Conservation (phyloP, 2,329 filamentous ascomycete species). For the Chrysoporthe puriensis region DNA sequence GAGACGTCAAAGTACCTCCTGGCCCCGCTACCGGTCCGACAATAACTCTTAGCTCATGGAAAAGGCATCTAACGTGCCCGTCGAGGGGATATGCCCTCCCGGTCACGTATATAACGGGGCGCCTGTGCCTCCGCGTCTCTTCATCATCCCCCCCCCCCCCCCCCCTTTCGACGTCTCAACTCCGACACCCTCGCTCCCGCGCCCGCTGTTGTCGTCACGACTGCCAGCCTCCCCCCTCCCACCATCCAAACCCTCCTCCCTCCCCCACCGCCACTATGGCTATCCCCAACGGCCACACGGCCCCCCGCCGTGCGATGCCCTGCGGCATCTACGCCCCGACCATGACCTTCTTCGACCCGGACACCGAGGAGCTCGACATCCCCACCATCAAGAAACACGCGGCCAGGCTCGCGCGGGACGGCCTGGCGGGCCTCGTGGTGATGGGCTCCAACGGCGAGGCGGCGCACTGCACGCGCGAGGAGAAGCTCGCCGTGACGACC, state of each 20-base stretch:
- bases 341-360: constrained; percentile 86
- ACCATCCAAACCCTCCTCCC: too few relatives aligned
- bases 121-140: constrained; percentile 19
- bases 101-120: constrained; percentile 17
- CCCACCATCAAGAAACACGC: constrained; percentile 79
- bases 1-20: constrained; percentile 30
- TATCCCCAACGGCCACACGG: constrained; percentile 39
- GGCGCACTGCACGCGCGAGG: constrained; percentile 77
- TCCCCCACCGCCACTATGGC: constrained; percentile 37
- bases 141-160: not conserved
- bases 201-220: not conserved
- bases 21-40: constrained; percentile 37
- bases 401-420: constrained; percentile 74
- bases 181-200: not conserved
- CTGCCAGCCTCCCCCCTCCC: not conserved
- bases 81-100: constrained; percentile 2
- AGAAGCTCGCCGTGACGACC: constrained; percentile 74
- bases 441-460: constrained; percentile 94
- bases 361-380: constrained; percentile 84
- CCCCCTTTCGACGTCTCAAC: not conserved
- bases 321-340: constrained; percentile 87
- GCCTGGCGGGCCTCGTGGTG: constrained; percentile 79
- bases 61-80: constrained; percentile 30
- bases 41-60: constrained; percentile 42
- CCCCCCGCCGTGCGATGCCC: constrained; percentile 62